phyloP scores from a whole-genome alignment of 371 early-diverging fungal species.

The Lichtheimia ornata region DNA sequence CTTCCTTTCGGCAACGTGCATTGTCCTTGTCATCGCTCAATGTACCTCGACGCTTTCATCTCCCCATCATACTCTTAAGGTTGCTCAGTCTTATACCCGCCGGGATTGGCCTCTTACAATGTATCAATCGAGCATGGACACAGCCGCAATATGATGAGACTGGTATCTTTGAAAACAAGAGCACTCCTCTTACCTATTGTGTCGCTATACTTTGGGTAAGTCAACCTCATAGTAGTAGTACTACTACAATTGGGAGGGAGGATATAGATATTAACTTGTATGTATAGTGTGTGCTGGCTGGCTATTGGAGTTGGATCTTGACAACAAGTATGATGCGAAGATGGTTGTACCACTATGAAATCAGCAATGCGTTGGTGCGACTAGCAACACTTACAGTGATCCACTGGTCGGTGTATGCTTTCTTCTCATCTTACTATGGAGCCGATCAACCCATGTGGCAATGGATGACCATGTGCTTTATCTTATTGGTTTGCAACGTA shows the following conservation, averaged over 20 bases:
- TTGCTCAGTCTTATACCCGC: conserved; percentile 52
- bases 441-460: conserved; percentile 62
- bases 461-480: conserved; percentile 62
- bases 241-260: too few species aligned
- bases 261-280: neutral
- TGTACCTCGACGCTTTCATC: conserved; percentile 43
- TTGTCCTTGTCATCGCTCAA: conserved; percentile 38
- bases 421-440: conserved; percentile 55
- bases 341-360: conserved; percentile 64
- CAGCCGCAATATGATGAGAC: conserved; percentile 41
- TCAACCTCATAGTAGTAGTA: neutral
- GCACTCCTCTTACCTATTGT: conserved; percentile 56
- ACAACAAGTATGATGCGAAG: conserved; percentile 61
- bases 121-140: conserved; percentile 38
- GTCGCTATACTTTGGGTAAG: conserved; percentile 65
- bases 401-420: conserved; percentile 61
- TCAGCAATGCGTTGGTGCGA: conserved; percentile 60
- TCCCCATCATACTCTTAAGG: conserved; percentile 42
- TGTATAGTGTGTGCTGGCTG: conserved; percentile 33
- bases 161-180: conserved; percentile 53
- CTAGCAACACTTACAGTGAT: conserved; percentile 61
- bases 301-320: conserved; percentile 63
- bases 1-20: conserved; percentile 35
- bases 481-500: conserved; percentile 41
- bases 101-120: conserved; percentile 45